Conservation (phyloP, 768 basidiomycete species). For the Boletus coccyginus region DNA sequence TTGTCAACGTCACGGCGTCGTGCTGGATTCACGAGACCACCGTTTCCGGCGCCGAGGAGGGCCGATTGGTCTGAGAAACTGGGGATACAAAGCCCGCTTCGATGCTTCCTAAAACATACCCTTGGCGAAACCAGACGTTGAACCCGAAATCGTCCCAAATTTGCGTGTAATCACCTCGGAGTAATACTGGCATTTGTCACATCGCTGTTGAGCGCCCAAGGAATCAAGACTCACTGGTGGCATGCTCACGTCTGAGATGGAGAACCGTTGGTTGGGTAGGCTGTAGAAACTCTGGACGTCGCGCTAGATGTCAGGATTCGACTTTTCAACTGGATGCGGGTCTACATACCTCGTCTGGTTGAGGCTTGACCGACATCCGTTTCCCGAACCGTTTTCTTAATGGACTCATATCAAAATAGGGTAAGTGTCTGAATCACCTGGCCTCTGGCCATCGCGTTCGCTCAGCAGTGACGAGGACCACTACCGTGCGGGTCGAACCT, state of each 20-base stretch:
- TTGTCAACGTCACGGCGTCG: too few relatives aligned
- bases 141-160: too few relatives aligned
- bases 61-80: slow-evolving; percentile 4
- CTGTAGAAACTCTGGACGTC: slow-evolving; percentile 23
- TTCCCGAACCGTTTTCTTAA: slow-evolving; percentile 31
- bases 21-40: too few relatives aligned
- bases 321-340: too few relatives aligned
- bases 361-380: slow-evolving; percentile 23
- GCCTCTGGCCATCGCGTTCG: slow-evolving; percentile 7
- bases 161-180: too few relatives aligned
- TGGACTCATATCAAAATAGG: slow-evolving; percentile 25
- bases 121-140: too few relatives aligned
- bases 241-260: too few relatives aligned
- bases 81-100: slow-evolving; percentile 13
- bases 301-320: background rate
- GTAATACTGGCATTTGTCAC: too few relatives aligned
- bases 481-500: too few relatives aligned
- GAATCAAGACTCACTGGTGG: too few relatives aligned
- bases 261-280: slow-evolving; percentile 30
- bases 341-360: slow-evolving; percentile 27
- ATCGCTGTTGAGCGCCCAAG: too few relatives aligned
- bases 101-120: slow-evolving; percentile 6
- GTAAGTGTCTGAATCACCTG: slow-evolving; percentile 23
- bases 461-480: background rate
- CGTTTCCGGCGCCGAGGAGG: background rate